Base-by-base conservation (phyloP, 148 eudicot species). In the Cornus controversa region DNA sequence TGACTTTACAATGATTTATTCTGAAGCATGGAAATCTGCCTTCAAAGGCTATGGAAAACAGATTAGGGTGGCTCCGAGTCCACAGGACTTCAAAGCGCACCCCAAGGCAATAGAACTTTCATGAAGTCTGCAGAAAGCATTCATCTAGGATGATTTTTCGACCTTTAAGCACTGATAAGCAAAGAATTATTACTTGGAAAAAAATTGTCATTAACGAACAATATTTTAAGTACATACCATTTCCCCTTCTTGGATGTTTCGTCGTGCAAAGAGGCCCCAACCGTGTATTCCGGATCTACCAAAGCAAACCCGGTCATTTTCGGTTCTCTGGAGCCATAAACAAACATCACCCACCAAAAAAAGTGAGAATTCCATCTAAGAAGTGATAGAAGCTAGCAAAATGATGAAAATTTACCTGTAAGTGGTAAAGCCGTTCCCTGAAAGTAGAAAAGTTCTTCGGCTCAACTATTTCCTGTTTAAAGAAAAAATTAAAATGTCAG, bases 251-350 rank as follows among this genome's bases (percentile, higher is more conserved):
- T 86, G 94, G 78, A 96, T 96, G 81, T 89, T 86, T 68, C 90
- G 80, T 62, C 97, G 93, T 42, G 99, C 98, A 87, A 96, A 96
- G 34, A 96, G 98, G 72, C 99, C 99, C 98, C 99, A 96, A 70
- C 98, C 92, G 75, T 96, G 99, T 81, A 96, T 96, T 73, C 91
- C 99, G 28, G 99, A 96, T 89, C 89, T 85, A 81, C 99, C 99
- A 82, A 93, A 93, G 89, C 99, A 96, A 67, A 96, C 99, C 75
- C 92, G 83, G 65, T 96, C 93, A 77, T 87, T 88, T 76, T 96
- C 99, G 8, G 94, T 96, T 88, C 87, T 91, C 99, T 96, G 97
- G 79, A 79, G 28, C 34, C 81, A 73, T 23, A 87, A 72, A 24
- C 54, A 63, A 80, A 23, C 37, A 31, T 40, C 1, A 1, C 64